Conservation (phyloP, 371 early-diverging fungal species). For the Cladochytrium tenue region DNA sequence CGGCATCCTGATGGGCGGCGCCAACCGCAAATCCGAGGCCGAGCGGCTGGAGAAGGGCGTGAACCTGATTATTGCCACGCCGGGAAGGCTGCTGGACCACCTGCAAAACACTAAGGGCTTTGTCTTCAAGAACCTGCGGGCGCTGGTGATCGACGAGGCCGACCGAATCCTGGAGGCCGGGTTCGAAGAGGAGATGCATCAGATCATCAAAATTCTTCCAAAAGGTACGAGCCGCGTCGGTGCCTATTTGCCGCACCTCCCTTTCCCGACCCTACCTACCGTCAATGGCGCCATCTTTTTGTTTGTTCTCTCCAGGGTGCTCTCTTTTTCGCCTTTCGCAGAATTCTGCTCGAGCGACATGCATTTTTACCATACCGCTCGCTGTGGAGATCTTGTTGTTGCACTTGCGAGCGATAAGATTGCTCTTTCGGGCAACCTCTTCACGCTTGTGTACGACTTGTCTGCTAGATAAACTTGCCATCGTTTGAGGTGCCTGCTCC, state of each 20-base stretch:
- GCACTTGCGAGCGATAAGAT: too few species aligned
- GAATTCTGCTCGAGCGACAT: too few species aligned
- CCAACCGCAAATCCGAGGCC: constrained; percentile 92
- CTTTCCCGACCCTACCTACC: neutral
- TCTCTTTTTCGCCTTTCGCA: too few species aligned
- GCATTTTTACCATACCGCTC: too few species aligned
- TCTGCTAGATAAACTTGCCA: too few species aligned
- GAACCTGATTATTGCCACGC: constrained; percentile 95
- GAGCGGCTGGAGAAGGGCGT: constrained; percentile 92
- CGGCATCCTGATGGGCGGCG: constrained; percentile 97
- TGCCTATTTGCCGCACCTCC: neutral
- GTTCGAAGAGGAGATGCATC: constrained; percentile 98
- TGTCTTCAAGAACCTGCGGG: constrained; percentile 84
- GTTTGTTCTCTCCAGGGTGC: too few species aligned
- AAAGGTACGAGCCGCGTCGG: constrained; percentile 40
- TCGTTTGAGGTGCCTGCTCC: too few species aligned
- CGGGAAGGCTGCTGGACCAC: constrained; percentile 97
- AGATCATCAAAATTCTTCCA: constrained; percentile 88
- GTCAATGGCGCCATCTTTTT: neutral
- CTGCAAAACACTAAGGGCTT: constrained; percentile 92
- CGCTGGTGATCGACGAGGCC: constrained; percentile 97
- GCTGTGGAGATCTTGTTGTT: too few species aligned
- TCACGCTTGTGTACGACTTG: too few species aligned
- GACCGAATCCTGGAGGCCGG: constrained; percentile 98
- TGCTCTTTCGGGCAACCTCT: too few species aligned